Conservation (phyloP, 208 protist genomes). For the Leishmania tropica region DNA sequence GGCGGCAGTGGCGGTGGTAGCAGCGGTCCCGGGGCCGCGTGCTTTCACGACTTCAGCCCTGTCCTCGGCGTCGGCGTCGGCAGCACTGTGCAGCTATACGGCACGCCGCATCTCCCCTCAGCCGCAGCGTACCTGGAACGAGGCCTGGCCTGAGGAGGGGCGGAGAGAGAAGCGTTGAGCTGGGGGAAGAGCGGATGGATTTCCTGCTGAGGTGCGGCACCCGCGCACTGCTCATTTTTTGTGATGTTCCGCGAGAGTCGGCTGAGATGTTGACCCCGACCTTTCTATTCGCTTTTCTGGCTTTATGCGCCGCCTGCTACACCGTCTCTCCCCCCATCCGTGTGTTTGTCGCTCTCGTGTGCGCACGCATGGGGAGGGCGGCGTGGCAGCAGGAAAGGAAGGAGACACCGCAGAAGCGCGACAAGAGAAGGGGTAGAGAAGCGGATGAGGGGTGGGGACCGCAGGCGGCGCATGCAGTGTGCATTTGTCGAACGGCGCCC, state of each 20-base stretch:
- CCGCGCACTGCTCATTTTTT: background rate
- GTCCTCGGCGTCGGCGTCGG: slow-evolving; percentile 35
- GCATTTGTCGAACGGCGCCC: background rate
- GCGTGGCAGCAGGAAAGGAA: background rate
- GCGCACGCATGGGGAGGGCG: background rate
- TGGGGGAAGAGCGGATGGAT: background rate
- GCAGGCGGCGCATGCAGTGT: background rate
- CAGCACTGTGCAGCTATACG: slow-evolving; percentile 30
- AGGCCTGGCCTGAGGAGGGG: background rate
- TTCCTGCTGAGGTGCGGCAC: background rate
- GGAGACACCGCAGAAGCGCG: background rate
- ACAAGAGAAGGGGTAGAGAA: background rate
- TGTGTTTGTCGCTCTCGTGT: background rate
- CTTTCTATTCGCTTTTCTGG: background rate
- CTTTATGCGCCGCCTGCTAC: background rate
- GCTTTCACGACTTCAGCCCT: slow-evolving; percentile 45
- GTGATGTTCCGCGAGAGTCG: background rate
- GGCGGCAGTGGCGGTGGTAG: background rate
- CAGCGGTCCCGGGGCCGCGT: slow-evolving; percentile 26
- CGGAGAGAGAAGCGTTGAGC: background rate
- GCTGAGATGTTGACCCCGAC: background rate
- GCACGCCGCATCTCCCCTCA: slow-evolving; percentile 22
- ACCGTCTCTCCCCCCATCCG: background rate
- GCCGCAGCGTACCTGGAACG: slow-evolving; percentile 19
- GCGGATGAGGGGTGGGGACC: background rate